Base-by-base conservation (phyloP, 768 basidiomycete species). In the Clathrus columnatus region DNA sequence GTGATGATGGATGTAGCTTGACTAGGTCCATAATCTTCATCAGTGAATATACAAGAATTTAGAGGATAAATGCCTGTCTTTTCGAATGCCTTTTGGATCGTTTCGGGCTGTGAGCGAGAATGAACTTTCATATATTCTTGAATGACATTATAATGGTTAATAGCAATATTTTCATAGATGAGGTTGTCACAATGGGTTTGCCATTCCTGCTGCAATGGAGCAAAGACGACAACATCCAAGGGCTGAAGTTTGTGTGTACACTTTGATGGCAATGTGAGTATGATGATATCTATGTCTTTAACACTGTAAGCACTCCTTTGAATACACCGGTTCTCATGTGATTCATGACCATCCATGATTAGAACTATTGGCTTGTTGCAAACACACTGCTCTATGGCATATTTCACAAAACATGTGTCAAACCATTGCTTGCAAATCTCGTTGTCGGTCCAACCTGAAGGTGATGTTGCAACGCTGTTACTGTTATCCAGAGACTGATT, bases 261-360 rank as follows among this genome's bases (percentile, higher is more conserved):
- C 32, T 78, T 70, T 21, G 73, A 63, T 1, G 72, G 76, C 30
- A 75, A 63, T 26, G 54, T 61, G 42, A 70, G 65, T 7, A 75
- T 43, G 1, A 68, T 51, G 30, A 74, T 66, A n/a, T 63, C 59
- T 51, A 71, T 50, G 42, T 62, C 28, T n/a, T n/a, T n/a, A n/a
- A n/a, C n/a, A n/a, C n/a, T n/a, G 4, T 56, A 26, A 2, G 70
- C 73, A 21, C 67, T 51, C 16, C 64, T 43, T n/a, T 60, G 52
- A 32, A 74, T 62, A 1, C 58, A 20, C 0, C 57, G 26, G 0
- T 62, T 66, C 29, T 57, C 57, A 60, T 78, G 76, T 0, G 75
- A 77, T 30, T 65, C 67, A 63, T 78, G 76, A 1, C 75, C 73
- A 66, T 77, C 70, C 18, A 65, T 67, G 23, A 75, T 69, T 20